A percentile compares a stretch with the other conserved stretches of the same genome.
Evolutionary conservation across 495 filamentous ascomycete genomes (phyloP).

Genomic region (Penicillium parvum): DNA sequence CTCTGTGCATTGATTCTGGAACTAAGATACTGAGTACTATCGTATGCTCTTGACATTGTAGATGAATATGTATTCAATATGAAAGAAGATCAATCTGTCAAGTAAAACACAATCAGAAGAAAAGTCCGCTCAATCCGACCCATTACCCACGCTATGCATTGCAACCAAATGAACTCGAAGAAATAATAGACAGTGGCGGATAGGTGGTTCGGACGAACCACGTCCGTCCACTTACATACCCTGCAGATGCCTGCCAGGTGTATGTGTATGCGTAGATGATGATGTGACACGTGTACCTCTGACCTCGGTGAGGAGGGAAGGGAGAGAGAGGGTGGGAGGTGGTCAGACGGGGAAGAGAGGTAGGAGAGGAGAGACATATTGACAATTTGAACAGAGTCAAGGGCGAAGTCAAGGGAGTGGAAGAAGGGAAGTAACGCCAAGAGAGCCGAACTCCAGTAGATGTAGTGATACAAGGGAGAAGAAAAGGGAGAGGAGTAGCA

Average conservation of each 20-base stretch:
- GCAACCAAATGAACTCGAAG: conserved; percentile 3
- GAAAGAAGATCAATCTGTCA: too few species aligned
- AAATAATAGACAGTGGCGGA: background rate
- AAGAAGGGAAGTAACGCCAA: background rate
- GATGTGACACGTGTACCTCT: conserved; percentile 23
- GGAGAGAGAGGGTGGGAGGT: conserved; percentile 4
- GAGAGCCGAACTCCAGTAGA: conserved; percentile 1
- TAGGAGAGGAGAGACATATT: background rate
- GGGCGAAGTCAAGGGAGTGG: background rate
- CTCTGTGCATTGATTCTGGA: background rate
- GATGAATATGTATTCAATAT: too few species aligned
- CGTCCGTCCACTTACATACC: too few species aligned
- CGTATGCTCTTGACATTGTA: too few species aligned
- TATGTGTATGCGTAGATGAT: conserved; percentile 5
- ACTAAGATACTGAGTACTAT: too few species aligned
- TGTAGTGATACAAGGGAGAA: conserved; percentile 9
- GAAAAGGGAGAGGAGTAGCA: background rate
- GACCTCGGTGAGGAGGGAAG: conserved; percentile 8
- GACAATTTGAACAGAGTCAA: background rate
- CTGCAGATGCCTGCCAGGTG: conserved; percentile 17
- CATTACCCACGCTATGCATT: conserved; percentile 29
- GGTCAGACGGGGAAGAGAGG: background rate
- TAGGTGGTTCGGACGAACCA: background rate
- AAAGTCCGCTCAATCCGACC: conserved; percentile 22
- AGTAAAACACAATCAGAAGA: conserved; percentile 8